phyloP scores from a whole-genome alignment of 352 stramenopile genomes.

The Phytophthora fragariaefolia region DNA sequence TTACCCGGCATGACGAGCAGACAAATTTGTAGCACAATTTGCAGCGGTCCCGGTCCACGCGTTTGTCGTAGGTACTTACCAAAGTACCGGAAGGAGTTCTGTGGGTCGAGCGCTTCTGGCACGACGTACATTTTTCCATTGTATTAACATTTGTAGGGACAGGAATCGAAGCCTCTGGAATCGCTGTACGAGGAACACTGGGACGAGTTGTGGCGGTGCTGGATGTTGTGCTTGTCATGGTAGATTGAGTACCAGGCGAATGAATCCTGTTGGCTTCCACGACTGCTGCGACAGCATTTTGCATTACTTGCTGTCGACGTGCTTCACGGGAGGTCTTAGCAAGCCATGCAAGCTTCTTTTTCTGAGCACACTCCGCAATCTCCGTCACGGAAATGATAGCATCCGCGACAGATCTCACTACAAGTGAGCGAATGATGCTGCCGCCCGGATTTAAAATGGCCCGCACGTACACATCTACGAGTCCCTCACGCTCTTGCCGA shows the following conservation, averaged over 20 bases:
- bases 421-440: conserved; percentile 36
- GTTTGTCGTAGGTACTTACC: conserved; percentile 28
- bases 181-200: conserved; percentile 15
- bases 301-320: conserved; percentile 13
- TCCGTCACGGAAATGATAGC: conserved; percentile 39
- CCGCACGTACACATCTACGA: conserved; percentile 46
- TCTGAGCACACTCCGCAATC: conserved; percentile 36
- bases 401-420: conserved; percentile 28
- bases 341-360: conserved; percentile 49
- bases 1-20: conserved; percentile 39
- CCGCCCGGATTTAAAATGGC: conserved; percentile 44
- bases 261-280: conserved; percentile 21
- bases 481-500: conserved; percentile 38
- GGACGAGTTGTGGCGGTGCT: conserved; percentile 33
- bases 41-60: conserved; percentile 27
- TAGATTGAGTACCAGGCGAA: conserved; percentile 26
- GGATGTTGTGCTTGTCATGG: conserved; percentile 27
- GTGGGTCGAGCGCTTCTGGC: conserved; percentile 30
- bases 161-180: not conserved
- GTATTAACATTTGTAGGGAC: not conserved
- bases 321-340: conserved; percentile 21
- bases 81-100: conserved; percentile 13
- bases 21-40: conserved; percentile 43
- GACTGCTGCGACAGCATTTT: conserved; percentile 23
- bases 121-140: conserved; percentile 38